phyloP scores from a whole-genome alignment of 2,329 filamentous ascomycete genomes.

The Chrysosporium queenslandicum region DNA sequence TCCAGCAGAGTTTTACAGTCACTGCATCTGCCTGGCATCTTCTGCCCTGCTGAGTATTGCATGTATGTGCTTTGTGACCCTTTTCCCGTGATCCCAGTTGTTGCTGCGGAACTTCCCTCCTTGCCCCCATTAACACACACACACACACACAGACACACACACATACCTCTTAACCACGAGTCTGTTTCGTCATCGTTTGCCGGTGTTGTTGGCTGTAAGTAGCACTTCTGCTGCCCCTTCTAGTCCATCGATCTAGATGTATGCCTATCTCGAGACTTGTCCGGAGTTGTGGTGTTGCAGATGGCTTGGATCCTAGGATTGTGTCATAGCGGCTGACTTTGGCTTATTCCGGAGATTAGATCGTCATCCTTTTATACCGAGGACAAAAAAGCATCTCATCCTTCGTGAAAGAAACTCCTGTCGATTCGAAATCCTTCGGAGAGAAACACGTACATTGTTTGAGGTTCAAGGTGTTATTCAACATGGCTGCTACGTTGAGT shows the following conservation, averaged over 20 bases:
- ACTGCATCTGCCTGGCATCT: background rate
- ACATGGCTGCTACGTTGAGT: constrained; percentile 38
- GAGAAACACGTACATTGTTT: constrained; percentile 2
- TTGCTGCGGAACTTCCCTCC: background rate
- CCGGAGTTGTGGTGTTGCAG: background rate
- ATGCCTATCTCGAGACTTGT: background rate
- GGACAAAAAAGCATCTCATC: background rate
- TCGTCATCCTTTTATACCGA: background rate
- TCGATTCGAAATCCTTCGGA: background rate
- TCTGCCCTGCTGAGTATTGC: background rate
- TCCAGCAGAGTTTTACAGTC: background rate
- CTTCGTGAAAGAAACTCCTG: background rate
- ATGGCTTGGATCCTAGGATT: background rate
- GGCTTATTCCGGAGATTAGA: constrained; percentile 10
- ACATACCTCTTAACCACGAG: background rate
- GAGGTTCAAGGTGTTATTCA: constrained; percentile 15
- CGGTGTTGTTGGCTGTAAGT: constrained; percentile 6
- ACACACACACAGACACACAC: background rate
- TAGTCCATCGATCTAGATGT: background rate
- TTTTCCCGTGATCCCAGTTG: background rate
- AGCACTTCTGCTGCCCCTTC: background rate
- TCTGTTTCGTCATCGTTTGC: constrained; percentile 7
- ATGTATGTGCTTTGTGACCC: background rate
- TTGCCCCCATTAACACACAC: background rate
- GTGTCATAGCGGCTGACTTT: constrained; percentile 10